Evolutionary conservation across 1,284 basidiomycete genomes (phyloP).

Genomic region (Heterobasidion parviporum): DNA sequence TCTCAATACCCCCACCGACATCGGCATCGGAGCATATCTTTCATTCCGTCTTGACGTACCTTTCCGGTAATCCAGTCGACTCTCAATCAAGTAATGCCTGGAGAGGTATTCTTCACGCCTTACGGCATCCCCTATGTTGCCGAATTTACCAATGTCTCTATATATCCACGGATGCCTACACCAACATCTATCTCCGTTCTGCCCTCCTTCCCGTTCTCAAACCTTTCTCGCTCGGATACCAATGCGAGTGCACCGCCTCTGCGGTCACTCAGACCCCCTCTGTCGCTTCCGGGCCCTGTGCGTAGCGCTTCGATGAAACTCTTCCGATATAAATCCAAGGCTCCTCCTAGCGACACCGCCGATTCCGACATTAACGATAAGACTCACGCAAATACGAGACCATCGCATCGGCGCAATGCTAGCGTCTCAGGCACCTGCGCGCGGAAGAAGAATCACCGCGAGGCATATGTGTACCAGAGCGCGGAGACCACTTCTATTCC

Average conservation of each 20-base stretch:
- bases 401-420: background rate
- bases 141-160: conserved; percentile 36
- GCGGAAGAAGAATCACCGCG: background rate
- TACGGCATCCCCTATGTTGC: conserved; percentile 31
- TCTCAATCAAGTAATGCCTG: conserved; percentile 15
- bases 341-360: background rate
- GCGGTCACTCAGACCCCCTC: conserved; percentile 8
- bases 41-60: background rate
- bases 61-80: background rate
- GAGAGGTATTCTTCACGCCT: conserved; percentile 31
- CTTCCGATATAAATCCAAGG: conserved; percentile 3
- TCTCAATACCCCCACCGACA: background rate
- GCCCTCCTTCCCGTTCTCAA: background rate
- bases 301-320: conserved; percentile 11
- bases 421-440: background rate
- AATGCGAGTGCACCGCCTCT: conserved; percentile 2
- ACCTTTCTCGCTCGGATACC: conserved; percentile 10
- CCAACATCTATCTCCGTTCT: background rate
- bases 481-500: background rate
- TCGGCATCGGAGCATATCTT: background rate
- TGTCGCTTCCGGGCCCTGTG: conserved; percentile 7
- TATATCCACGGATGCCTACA: conserved; percentile 20
- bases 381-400: background rate
- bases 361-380: background rate
- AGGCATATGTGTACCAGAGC: background rate